Percentiles rank a stretch among this genome's conserved stretches.
These are phyloP conservation scores for Phanerodontia chrysosporium DNA, from an alignment of 768 basidiomycete genomes.

Conservation along the genomic window DNA sequence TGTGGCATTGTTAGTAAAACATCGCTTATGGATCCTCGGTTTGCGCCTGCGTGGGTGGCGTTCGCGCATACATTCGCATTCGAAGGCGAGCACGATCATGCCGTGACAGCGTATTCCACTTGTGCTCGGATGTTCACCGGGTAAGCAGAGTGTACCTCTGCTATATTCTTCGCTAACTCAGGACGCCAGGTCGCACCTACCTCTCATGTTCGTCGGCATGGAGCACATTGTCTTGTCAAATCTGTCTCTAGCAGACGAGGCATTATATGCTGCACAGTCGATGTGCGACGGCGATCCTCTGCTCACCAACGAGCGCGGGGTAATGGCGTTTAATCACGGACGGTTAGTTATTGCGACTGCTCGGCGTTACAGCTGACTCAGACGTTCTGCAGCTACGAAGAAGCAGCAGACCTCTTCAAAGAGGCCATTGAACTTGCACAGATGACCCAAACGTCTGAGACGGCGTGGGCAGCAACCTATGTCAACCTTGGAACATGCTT, in stretches of 20 bases:
- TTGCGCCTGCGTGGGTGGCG: conserved; percentile 95
- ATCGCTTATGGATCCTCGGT: conserved; percentile 92
- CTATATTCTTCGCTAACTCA: background rate
- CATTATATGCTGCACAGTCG: conserved; percentile 72
- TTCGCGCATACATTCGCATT: conserved; percentile 97
- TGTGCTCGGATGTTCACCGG: conserved; percentile 94
- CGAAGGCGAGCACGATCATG: conserved; percentile 98
- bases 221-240: conserved; percentile 93
- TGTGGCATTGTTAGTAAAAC: conserved; percentile 64
- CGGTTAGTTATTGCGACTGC: conserved; percentile 45
- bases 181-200: conserved; percentile 78
- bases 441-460: conserved; percentile 79
- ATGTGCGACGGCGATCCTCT: conserved; percentile 89
- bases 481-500: conserved; percentile 90
- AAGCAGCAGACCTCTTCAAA: conserved; percentile 68
- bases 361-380: background rate
- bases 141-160: conserved; percentile 37
- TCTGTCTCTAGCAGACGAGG: conserved; percentile 77
- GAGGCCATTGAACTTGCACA: conserved; percentile 77
- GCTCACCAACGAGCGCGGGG: conserved; percentile 87
- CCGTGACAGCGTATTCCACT: conserved; percentile 97
- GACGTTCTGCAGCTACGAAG: conserved; percentile 52
- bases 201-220: conserved; percentile 96
- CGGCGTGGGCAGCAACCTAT: conserved; percentile 85
- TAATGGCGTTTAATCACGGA: conserved; percentile 85